Base-by-base conservation (phyloP, 164 flowering plant species). In the Platanus orientalis region DNA sequence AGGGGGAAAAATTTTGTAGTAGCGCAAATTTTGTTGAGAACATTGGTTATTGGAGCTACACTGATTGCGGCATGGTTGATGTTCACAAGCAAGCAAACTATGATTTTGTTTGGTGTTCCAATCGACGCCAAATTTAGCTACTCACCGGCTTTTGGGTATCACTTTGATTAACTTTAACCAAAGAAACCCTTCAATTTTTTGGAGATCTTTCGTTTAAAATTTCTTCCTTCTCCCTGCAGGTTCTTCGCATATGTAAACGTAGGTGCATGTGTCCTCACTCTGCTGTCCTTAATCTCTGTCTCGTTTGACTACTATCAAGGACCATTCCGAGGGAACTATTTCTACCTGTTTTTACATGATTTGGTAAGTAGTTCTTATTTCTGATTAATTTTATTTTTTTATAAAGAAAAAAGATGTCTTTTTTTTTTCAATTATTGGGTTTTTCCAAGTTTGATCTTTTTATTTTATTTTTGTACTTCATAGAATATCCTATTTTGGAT, bases 101-200 rank as follows among this genome's bases (percentile, higher is more conserved):
- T 66, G 0, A 16, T 10, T 0, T 1, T 75, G 0, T 65, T 77
- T 19, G 77, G 77, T 3, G 30, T 79, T 36, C n/a, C 29, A 6
- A 24, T 85, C 13, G 27, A 13, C 0, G 85, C 85, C 48, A 75
- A 68, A 40, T 85, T 73, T 62, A 64, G 25, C 61, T 69, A 81
- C 74, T 60, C 76, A 4, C 69, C 84, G 3, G 76, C 85, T n/a
- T 64, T 76, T 71, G 83, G 61, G 90, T 80, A 68, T 16, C 17
- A 28, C 20, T n/a, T 25, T 20, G 16, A 28, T 67, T 54, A 3
- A 3, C 34, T 30, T 30, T 36, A 26, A n/a, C n/a, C n/a, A n/a
- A n/a, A n/a, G n/a, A n/a, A n/a, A n/a, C n/a, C n/a, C n/a, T n/a
- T n/a, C n/a, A n/a, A n/a, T n/a, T n/a, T n/a, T n/a, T n/a, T n/a